Percentiles rank a stretch among this genome's conserved stretches.
Evolutionary conservation across 768 basidiomycete species (phyloP).

Genomic region (Boletus coccyginus): DNA sequence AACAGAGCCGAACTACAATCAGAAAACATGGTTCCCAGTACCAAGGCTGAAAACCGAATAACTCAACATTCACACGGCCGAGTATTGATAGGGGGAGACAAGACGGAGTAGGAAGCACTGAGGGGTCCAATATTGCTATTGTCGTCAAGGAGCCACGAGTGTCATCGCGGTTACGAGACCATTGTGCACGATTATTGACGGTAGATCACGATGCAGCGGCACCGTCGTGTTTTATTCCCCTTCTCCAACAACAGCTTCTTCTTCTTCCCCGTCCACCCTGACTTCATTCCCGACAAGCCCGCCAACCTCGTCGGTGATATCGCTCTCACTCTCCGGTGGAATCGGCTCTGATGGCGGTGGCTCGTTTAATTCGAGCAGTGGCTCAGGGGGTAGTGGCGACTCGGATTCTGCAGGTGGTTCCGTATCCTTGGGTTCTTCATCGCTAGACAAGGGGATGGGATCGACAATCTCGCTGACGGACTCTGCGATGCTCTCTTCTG

Average conservation of each 20-base stretch:
- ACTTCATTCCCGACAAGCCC: slow-evolving; percentile 21
- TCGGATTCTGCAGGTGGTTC: slow-evolving; percentile 10
- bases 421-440: not conserved
- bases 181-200: not conserved
- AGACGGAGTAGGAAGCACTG: slow-evolving; percentile 13
- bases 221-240: slow-evolving; percentile 15
- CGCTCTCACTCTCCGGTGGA: slow-evolving; percentile 33
- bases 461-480: slow-evolving; percentile 8
- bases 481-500: slow-evolving; percentile 1
- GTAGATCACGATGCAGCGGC: slow-evolving; percentile 19
- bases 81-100: slow-evolving; percentile 12
- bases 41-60: not conserved
- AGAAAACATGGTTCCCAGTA: not conserved
- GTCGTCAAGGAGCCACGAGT: slow-evolving; percentile 16
- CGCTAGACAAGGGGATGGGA: not conserved
- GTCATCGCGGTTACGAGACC: not conserved
- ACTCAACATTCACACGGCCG: not conserved
- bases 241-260: slow-evolving; percentile 10
- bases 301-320: slow-evolving; percentile 33
- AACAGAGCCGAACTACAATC: not conserved
- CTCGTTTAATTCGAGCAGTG: slow-evolving; percentile 26
- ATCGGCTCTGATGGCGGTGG: slow-evolving; percentile 32
- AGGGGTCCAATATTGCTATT: not conserved
- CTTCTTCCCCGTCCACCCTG: slow-evolving; percentile 13
- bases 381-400: slow-evolving; percentile 1